A percentile compares a stretch with the other conserved stretches of the same genome.
Evolutionary conservation across 306 rosid species (phyloP).

Genomic region (Biancaea sappan): DNA sequence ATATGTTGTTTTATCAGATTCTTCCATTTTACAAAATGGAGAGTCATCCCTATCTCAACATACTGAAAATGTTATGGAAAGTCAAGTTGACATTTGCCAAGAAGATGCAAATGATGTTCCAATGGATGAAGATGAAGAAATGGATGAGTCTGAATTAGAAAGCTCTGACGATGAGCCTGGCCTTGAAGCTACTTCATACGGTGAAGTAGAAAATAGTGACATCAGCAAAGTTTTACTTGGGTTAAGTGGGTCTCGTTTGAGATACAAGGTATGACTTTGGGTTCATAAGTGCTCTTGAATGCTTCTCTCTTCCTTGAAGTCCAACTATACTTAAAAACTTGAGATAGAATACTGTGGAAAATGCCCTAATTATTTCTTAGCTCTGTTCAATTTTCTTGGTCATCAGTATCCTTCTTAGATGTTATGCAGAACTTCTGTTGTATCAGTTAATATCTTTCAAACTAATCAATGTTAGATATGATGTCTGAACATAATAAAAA

Average conservation of each 20-base stretch:
- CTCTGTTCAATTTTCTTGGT: neutral
- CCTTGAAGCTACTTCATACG: slow-evolving; percentile 40
- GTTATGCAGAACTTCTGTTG: neutral
- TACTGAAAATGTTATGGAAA: slow-evolving; percentile 48
- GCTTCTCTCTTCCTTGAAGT: neutral
- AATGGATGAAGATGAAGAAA: slow-evolving; percentile 62
- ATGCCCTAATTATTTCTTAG: slow-evolving; percentile 1
- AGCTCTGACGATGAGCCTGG: slow-evolving; percentile 65
- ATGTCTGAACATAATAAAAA: slow-evolving; percentile 5
- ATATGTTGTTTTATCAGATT: slow-evolving; percentile 79
- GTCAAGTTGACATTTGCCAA: slow-evolving; percentile 44
- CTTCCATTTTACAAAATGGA: slow-evolving; percentile 55
- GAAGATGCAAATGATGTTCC: slow-evolving; percentile 61
- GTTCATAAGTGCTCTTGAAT: slow-evolving; percentile 13
- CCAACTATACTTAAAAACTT: neutral
- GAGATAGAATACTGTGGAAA: slow-evolving; percentile 7
- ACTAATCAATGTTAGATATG: slow-evolving; percentile 9
- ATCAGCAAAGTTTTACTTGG: slow-evolving; percentile 59
- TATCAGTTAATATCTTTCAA: neutral
- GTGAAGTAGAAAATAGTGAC: slow-evolving; percentile 49
- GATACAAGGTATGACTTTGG: slow-evolving; percentile 64
- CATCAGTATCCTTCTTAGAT: neutral
- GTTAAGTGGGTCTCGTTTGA: slow-evolving; percentile 53
- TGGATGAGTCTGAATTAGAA: slow-evolving; percentile 48
- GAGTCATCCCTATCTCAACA: slow-evolving; percentile 45